Conservation (phyloP, 2,329 filamentous ascomycete species). For the Alternaria panax region DNA sequence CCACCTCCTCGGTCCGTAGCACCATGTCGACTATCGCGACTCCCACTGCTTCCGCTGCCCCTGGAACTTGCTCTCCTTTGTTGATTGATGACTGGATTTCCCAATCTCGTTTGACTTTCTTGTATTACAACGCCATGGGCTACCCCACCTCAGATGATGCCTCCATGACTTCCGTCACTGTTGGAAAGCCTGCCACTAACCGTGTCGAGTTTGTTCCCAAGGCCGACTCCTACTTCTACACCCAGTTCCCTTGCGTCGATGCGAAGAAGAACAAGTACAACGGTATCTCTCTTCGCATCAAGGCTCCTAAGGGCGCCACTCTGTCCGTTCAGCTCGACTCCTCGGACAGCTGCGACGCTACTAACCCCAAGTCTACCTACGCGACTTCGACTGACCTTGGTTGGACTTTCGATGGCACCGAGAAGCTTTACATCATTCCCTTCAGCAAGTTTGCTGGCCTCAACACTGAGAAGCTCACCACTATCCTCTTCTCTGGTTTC, state of each 20-base stretch:
- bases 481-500: slow-evolving; percentile 60
- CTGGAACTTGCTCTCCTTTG: slow-evolving; percentile 54
- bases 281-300: slow-evolving; percentile 64
- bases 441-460: slow-evolving; percentile 61
- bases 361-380: slow-evolving; percentile 45
- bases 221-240: slow-evolving; percentile 64
- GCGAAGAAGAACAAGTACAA: slow-evolving; percentile 59
- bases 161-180: slow-evolving; percentile 64
- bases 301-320: slow-evolving; percentile 60
- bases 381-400: slow-evolving; percentile 60
- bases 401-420: slow-evolving; percentile 67
- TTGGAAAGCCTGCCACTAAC: slow-evolving; percentile 55
- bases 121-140: slow-evolving; percentile 67
- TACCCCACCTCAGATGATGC: slow-evolving; percentile 64
- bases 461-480: slow-evolving; percentile 61
- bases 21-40: slow-evolving; percentile 9
- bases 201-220: slow-evolving; percentile 62
- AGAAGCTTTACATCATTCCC: slow-evolving; percentile 66
- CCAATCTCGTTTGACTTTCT: slow-evolving; percentile 67
- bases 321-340: slow-evolving; percentile 62
- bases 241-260: slow-evolving; percentile 63
- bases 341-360: slow-evolving; percentile 55
- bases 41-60: slow-evolving; percentile 25
- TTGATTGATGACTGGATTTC: slow-evolving; percentile 68
- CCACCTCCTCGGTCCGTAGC: slow-evolving; percentile 1